Base-by-base conservation (phyloP, 1,284 basidiomycete genomes). In the Phylloporus gajari region DNA sequence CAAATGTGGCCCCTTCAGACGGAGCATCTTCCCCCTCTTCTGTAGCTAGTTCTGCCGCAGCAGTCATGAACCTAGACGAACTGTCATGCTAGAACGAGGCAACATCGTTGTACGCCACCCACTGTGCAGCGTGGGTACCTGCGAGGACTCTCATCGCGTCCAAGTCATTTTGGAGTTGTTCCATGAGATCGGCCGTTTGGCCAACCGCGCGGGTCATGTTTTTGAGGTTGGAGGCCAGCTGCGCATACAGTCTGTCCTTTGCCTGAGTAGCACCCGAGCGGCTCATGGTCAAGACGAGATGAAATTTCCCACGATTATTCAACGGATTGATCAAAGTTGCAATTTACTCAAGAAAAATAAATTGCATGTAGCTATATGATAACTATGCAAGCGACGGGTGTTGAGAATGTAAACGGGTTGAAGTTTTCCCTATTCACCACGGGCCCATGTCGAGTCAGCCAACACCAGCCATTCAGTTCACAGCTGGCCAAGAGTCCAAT, bases 61-160 rank as follows among this genome's bases (percentile, higher is more conserved):
- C 87, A 0, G 91, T 90, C 90, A 92, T 91, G 75, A 92, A 90
- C 78, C 91, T 92, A 73, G 56, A 67, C 35, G 27, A 8, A 48
- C 64, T 35, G 71, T 74, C 42, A 73, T 66, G 42, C 42, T 25
- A 30, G 13, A 13, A 35, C 23, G 42, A 11, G 40, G n/a, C 7
- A 51, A 25, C 21, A 59, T 40, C 40, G 30, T 23, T n/a, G n/a
- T 44, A 35, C n/a, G 44, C 38, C 48, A 72, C 89, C 73, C 76
- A 93, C 91, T 92, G 93, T 64, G 92, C 91, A 30, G 91, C 91
- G 80, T 94, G 92, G 65, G 91, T 85, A 2, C 91, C 92, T 27
- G 91, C 89, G 75, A 94, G 90, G 19, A 88, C 88, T 66, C 89
- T 85, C 91, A 94, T 93, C 19, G 92, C 89, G 74, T 93, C 88